Evolutionary conservation across 2,329 filamentous ascomycete species (phyloP).

Genomic region (Zymoseptoria tritici): DNA sequence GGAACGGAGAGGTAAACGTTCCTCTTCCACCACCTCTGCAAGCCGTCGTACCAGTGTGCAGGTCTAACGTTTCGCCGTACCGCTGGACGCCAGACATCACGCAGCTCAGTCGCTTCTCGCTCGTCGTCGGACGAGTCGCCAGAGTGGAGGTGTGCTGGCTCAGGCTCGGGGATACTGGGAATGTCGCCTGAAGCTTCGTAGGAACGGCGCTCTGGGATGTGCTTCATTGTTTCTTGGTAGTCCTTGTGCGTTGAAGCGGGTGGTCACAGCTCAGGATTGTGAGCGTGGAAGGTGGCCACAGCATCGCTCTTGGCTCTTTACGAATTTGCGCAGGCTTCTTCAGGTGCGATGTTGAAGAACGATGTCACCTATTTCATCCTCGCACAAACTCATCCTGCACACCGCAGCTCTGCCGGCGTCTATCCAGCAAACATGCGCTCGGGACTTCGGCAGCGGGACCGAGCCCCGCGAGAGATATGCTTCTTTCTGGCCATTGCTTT

Average conservation of each 20-base stretch:
- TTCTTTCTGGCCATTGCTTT: neutral
- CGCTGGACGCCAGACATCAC: constrained; percentile 4
- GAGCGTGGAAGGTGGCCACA: neutral
- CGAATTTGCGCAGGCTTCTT: neutral
- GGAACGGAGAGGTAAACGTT: constrained; percentile 46
- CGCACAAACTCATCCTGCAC: neutral
- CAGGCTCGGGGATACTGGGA: constrained; percentile 18
- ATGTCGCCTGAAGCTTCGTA: constrained; percentile 3
- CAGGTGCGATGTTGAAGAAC: neutral
- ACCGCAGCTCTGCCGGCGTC: neutral
- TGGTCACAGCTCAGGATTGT: neutral
- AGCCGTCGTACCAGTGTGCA: constrained; percentile 32
- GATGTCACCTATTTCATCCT: neutral
- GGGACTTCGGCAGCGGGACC: neutral
- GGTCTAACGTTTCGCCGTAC: neutral
- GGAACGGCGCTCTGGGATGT: neutral
- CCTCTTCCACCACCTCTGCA: constrained; percentile 41
- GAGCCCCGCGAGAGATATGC: neutral
- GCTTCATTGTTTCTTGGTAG: neutral
- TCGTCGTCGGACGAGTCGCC: constrained; percentile 20
- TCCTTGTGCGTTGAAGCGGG: neutral
- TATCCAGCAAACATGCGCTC: neutral
- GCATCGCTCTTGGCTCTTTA: neutral
- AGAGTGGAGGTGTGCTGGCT: constrained; percentile 18
- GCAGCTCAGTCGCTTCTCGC: constrained; percentile 30